Evolutionary conservation across 2,329 filamentous ascomycete genomes (phyloP).

Genomic region (Penicillium polonicum): DNA sequence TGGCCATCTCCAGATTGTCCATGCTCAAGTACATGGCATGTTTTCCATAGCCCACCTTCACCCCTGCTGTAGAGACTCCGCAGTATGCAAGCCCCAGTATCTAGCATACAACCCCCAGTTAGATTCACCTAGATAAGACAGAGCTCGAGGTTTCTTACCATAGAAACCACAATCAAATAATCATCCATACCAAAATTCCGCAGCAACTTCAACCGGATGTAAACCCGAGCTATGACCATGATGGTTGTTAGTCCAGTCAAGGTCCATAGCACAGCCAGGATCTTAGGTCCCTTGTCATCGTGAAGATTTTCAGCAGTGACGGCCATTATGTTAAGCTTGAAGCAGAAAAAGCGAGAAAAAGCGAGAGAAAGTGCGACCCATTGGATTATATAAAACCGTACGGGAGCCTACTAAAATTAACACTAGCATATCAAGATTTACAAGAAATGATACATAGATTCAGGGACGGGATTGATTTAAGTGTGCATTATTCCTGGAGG

Average conservation of each 20-base stretch:
- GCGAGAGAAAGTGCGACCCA: not conserved
- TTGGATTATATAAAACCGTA: not conserved
- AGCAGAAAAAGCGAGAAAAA: not conserved
- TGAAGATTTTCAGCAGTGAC: slow-evolving; percentile 11
- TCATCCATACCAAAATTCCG: slow-evolving; percentile 41
- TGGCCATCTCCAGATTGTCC: slow-evolving; percentile 29
- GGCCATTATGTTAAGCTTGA: slow-evolving; percentile 6
- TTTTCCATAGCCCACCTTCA: slow-evolving; percentile 42
- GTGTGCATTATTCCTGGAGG: not conserved
- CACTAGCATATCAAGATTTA: not conserved
- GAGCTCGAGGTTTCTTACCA: slow-evolving; percentile 24
- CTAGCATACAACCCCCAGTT: slow-evolving; percentile 20
- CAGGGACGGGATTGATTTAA: not conserved
- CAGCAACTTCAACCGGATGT: slow-evolving; percentile 32
- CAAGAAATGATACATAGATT: not conserved
- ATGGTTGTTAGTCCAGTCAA: slow-evolving; percentile 33
- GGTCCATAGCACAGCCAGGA: slow-evolving; percentile 33
- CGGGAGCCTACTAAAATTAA: not conserved
- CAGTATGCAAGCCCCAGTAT: slow-evolving; percentile 37
- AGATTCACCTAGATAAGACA: not conserved
- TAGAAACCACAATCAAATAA: slow-evolving; percentile 36
- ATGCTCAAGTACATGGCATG: slow-evolving; percentile 36
- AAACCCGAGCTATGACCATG: slow-evolving; percentile 37
- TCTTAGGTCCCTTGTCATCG: slow-evolving; percentile 38
- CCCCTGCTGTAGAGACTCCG: slow-evolving; percentile 35